phyloP scores from a whole-genome alignment of 768 basidiomycete genomes.

The Amanita subjunquillea region DNA sequence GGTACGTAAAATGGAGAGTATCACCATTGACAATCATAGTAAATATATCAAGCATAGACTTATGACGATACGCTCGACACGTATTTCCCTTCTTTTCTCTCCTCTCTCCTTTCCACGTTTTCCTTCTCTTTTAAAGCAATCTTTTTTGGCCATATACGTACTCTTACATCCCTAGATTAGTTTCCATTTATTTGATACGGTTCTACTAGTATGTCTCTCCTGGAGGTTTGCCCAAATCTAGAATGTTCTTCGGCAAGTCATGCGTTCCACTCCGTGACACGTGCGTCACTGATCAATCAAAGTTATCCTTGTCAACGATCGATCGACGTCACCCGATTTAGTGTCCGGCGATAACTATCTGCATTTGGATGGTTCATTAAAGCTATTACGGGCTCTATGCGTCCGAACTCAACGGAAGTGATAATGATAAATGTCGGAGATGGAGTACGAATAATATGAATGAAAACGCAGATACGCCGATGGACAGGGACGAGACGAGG shows the following conservation, averaged over 20 bases:
- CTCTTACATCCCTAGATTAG: not conserved
- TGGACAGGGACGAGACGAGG: not conserved
- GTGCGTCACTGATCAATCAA: too few species aligned
- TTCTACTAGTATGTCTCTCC: too few species aligned
- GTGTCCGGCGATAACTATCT: too few species aligned
- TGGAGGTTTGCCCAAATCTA: too few species aligned
- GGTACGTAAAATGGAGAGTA: not conserved
- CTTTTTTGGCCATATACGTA: not conserved
- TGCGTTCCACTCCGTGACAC: too few species aligned
- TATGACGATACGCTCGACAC: slow-evolving; percentile 4
- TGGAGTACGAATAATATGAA: not conserved
- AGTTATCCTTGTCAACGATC: too few species aligned
- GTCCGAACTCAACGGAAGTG: not conserved
- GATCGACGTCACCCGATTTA: too few species aligned
- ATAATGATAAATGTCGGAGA: not conserved
- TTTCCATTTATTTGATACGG: not conserved
- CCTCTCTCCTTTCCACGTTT: not conserved
- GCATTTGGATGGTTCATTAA: too few species aligned
- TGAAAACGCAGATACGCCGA: not conserved
- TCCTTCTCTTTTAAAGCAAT: not conserved
- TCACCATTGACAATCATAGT: not conserved
- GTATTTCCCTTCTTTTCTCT: not conserved
- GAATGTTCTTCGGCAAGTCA: too few species aligned
- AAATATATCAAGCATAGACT: not conserved
- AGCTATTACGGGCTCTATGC: too few species aligned